Percentiles rank a stretch among this genome's conserved stretches.
Evolutionary conservation across 2,329 filamentous ascomycete genomes (phyloP).

Genomic region (Tolypocladium sp.): DNA sequence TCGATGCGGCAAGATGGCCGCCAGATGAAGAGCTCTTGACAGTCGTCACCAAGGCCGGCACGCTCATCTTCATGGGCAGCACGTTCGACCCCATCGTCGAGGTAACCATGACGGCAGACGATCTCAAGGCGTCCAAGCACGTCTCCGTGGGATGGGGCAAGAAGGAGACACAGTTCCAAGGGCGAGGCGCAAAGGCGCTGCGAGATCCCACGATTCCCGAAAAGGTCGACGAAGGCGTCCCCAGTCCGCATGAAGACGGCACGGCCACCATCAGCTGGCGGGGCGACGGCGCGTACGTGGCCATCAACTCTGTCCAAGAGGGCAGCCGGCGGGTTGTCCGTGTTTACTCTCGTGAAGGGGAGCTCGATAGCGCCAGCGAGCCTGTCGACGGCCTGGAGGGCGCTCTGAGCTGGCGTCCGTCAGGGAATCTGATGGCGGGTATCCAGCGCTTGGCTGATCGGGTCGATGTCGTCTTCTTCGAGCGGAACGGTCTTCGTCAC

Average conservation of each 20-base stretch:
- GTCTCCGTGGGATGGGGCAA: slow-evolving; percentile 98
- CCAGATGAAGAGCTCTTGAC: slow-evolving; percentile 88
- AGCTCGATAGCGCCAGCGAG: slow-evolving; percentile 87
- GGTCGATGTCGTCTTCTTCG: slow-evolving; percentile 88
- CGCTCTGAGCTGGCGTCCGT: slow-evolving; percentile 81
- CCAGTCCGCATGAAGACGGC: slow-evolving; percentile 66
- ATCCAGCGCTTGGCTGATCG: slow-evolving; percentile 62
- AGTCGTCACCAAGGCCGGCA: slow-evolving; percentile 70
- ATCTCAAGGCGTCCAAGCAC: slow-evolving; percentile 81
- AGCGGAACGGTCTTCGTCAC: slow-evolving; percentile 94
- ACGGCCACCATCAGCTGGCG: slow-evolving; percentile 77
- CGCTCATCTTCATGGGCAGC: slow-evolving; percentile 85
- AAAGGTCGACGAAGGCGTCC: slow-evolving; percentile 72
- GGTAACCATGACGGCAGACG: slow-evolving; percentile 61
- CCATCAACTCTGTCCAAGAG: slow-evolving; percentile 70
- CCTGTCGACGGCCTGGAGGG: slow-evolving; percentile 88
- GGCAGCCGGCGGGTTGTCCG: slow-evolving; percentile 68
- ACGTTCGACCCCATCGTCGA: slow-evolving; percentile 79
- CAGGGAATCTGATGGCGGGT: slow-evolving; percentile 82
- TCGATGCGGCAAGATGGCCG: slow-evolving; percentile 84
- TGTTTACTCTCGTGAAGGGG: slow-evolving; percentile 83
- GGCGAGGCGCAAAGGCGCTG: slow-evolving; percentile 75
- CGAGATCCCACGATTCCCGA: slow-evolving; percentile 93
- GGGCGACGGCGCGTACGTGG: slow-evolving; percentile 85
- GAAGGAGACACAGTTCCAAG: slow-evolving; percentile 95